phyloP scores from a whole-genome alignment of 495 filamentous ascomycete genomes.

The Penicillium flavigenum region DNA sequence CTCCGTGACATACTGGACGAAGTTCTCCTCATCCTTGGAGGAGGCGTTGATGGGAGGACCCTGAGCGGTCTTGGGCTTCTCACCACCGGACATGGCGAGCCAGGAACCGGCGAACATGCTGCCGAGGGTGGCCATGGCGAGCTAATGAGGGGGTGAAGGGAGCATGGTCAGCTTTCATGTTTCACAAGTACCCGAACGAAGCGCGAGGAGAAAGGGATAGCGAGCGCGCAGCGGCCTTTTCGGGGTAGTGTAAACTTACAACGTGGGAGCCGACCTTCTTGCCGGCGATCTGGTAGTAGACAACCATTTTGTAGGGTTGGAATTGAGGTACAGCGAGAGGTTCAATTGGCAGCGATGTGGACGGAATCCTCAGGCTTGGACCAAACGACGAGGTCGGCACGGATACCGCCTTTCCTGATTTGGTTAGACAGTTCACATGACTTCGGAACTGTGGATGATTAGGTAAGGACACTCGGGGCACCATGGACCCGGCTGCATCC shows the following conservation, averaged over 20 bases:
- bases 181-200: conserved; percentile 20
- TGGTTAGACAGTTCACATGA: conserved; percentile 17
- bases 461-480: not conserved
- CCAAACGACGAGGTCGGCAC: conserved; percentile 28
- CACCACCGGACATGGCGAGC: conserved; percentile 57
- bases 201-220: conserved; percentile 27
- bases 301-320: conserved; percentile 70
- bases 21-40: conserved; percentile 92
- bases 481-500: conserved; percentile 9
- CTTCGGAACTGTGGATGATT: conserved; percentile 2
- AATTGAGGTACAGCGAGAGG: conserved; percentile 34
- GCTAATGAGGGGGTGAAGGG: conserved; percentile 51
- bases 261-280: conserved; percentile 90
- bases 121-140: conserved; percentile 80
- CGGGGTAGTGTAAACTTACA: conserved; percentile 57
- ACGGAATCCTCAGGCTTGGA: conserved; percentile 25
- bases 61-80: conserved; percentile 57
- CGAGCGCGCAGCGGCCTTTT: conserved; percentile 8
- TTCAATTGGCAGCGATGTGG: conserved; percentile 38
- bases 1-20: conserved; percentile 77
- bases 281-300: conserved; percentile 81
- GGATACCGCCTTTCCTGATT: conserved; percentile 31
- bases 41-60: conserved; percentile 81
- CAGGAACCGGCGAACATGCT: conserved; percentile 59
- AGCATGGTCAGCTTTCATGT: conserved; percentile 15